These are phyloP conservation scores for Nemania abortiva DNA, from an alignment of 2,329 filamentous ascomycete genomes.

Conservation along the genomic window DNA sequence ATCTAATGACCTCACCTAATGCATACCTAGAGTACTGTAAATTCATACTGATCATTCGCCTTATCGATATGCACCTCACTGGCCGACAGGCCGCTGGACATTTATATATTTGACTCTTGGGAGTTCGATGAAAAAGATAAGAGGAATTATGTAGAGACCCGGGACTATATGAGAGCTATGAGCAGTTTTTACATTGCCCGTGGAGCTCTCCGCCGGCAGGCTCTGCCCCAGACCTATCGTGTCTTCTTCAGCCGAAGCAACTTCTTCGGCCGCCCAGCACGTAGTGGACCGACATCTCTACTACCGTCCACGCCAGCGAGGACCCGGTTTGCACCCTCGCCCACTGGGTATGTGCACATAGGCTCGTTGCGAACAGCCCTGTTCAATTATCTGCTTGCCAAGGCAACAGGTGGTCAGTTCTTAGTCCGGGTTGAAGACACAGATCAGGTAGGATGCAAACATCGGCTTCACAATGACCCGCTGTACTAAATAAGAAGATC, in stretches of 20 bases:
- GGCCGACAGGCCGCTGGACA: slow-evolving; percentile 2
- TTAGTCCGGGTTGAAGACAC: slow-evolving; percentile 94
- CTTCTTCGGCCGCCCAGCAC: slow-evolving; percentile 46
- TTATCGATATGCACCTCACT: slow-evolving; percentile 33
- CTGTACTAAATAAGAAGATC: not conserved
- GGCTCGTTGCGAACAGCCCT: slow-evolving; percentile 92
- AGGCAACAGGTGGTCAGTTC: slow-evolving; percentile 89
- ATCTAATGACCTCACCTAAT: not conserved
- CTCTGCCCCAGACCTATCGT: slow-evolving; percentile 34
- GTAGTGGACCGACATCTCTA: slow-evolving; percentile 40
- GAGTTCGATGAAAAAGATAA: not conserved
- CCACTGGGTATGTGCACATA: slow-evolving; percentile 92
- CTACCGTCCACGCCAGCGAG: slow-evolving; percentile 71
- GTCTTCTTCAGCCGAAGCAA: slow-evolving; percentile 46
- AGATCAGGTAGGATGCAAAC: slow-evolving; percentile 74
- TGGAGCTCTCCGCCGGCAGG: slow-evolving; percentile 41
- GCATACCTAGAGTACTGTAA: slow-evolving; percentile 1
- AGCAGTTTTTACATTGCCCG: slow-evolving; percentile 43
- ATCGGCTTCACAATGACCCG: not conserved
- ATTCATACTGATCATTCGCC: slow-evolving; percentile 6
- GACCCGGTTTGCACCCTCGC: slow-evolving; percentile 94
- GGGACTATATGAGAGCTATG: slow-evolving; percentile 38
- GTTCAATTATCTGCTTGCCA: slow-evolving; percentile 95
- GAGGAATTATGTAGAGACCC: slow-evolving; percentile 27
- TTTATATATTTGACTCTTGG: not conserved